Base-by-base conservation (phyloP, 495 filamentous ascomycete species). In the Penicillium silybi region DNA sequence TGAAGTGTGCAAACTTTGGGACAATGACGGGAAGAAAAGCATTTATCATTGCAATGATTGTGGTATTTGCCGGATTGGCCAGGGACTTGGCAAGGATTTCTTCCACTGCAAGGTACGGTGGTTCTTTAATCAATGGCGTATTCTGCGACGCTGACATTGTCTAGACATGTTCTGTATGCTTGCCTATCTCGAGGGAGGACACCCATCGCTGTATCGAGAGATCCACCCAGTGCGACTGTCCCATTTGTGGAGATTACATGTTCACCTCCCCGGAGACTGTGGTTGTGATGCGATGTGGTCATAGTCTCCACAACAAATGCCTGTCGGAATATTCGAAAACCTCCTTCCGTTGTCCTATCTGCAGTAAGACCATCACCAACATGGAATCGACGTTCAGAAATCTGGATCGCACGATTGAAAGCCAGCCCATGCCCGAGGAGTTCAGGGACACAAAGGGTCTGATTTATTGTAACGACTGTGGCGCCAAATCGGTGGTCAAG, bases 31-130 rank as follows among this genome's bases (percentile, higher is more conserved):
- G 32, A 84, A 84, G 56, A 97, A 95, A 68, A 85, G 85, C 60
- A 96, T 97, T 40, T 99, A 99, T 62, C 93, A 99, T 67, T 99
- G 93, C 68, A 79, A 85, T 60, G 93, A 97, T 63, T 99, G 93
- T 71, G 93, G 93, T 1, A 93, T 99, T 56, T 99, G 93, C 65
- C 79, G 93, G 48, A 85, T 92, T 41, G 93, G 93, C 8, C 82
- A 88, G 66, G 93, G 93, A 6, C 71, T 99, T 41, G 95, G 95
- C 2, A 97, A 96, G 67, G 95, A 97, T 61, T 97, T 91, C 63
- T 88, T 90, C 65, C 93, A 99, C 66, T 99, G 93, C 86, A 95
- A 95, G 82, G 92, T 93, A 68, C 67, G 75, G 7, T 29, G 3
- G n/a, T 23, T 37, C 11, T 34, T 38, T 44, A 4, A 20, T 4